Base-by-base conservation (phyloP, 495 filamentous ascomycete species). In the Cercophora newfieldiana region DNA sequence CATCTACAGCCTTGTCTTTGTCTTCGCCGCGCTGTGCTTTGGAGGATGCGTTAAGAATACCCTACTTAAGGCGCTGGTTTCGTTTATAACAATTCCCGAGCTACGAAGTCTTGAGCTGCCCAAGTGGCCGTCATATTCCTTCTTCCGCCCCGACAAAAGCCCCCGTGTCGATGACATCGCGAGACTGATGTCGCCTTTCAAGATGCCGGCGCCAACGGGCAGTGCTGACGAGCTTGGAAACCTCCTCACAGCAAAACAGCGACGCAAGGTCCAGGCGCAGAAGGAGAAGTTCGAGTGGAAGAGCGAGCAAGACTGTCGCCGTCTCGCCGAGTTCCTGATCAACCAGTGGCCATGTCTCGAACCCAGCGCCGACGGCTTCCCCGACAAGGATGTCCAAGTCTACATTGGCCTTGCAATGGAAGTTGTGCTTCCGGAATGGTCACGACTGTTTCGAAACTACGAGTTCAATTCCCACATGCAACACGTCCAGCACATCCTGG, bases 361-460 rank as follows among this genome's bases (percentile, higher is more conserved):
- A n/a, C 64, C 68, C 3, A 37, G 69, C 10, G 10, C 72, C 3
- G 69, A 62, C 6, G 54, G 44, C 25, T 64, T 69, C n/a, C 31
- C 18, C 33, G 25, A 29, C 24, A 31, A 14, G 5, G 26, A 54
- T 21, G 53, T 68, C 3, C 62, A 76, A 37, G 55, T 87, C 8
- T 65, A 85, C 61, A 26, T 70, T 33, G 59, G 58, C 2, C 21
- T 64, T 3, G 80, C 82, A 0, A 22, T 85, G n/a, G 67, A 80
- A 3, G 66, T 61, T 1, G 68, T 87, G 21, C 33, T 63, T 8
- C 74, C 77, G 1, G 84, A 87, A 62, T 88, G 85, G 86, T 44
- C 68, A 30, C 78, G 82, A 0, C 65, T 82, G 30, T 78, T 72
- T 29, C 70, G 75, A 16, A 88, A 88, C 60, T 53, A 74, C 10